These are phyloP conservation scores for Gyromitra esculenta DNA, from an alignment of 2,329 filamentous ascomycete species.

Conservation along the genomic window DNA sequence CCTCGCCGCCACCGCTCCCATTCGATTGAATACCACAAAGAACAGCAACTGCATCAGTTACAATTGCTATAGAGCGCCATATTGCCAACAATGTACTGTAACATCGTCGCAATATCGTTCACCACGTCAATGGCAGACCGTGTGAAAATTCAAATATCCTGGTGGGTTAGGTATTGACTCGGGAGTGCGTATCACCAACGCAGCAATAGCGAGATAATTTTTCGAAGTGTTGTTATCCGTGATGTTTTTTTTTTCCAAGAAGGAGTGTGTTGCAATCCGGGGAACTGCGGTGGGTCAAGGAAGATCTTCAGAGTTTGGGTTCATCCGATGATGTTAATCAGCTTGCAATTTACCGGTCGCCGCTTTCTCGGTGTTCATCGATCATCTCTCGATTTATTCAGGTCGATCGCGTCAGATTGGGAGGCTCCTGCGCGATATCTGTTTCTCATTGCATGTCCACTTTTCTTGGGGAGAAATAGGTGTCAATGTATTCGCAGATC, in stretches of 20 bases:
- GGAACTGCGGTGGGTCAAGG: slow-evolving; percentile 42
- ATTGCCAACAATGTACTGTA: slow-evolving; percentile 40
- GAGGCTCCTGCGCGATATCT: slow-evolving; percentile 47
- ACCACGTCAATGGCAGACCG: slow-evolving; percentile 45
- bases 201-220: slow-evolving; percentile 12
- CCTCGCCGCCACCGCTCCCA: slow-evolving; percentile 40
- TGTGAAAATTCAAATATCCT: slow-evolving; percentile 23
- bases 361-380: slow-evolving; percentile 51
- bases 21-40: slow-evolving; percentile 34
- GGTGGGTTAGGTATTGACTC: slow-evolving; percentile 22
- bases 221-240: slow-evolving; percentile 13
- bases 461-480: slow-evolving; percentile 47
- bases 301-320: slow-evolving; percentile 46
- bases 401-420: slow-evolving; percentile 48
- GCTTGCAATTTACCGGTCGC: slow-evolving; percentile 47
- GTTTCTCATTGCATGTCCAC: slow-evolving; percentile 46
- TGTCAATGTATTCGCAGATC: slow-evolving; percentile 49
- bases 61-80: slow-evolving; percentile 39
- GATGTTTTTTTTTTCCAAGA: slow-evolving; percentile 23
- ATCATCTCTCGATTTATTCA: slow-evolving; percentile 51
- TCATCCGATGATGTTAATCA: slow-evolving; percentile 47
- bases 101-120: slow-evolving; percentile 25
- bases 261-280: slow-evolving; percentile 43
- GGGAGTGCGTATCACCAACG: slow-evolving; percentile 25
- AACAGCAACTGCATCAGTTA: slow-evolving; percentile 50